Conservation (phyloP, 257 asterid genomes). For the Avicennia marina region DNA sequence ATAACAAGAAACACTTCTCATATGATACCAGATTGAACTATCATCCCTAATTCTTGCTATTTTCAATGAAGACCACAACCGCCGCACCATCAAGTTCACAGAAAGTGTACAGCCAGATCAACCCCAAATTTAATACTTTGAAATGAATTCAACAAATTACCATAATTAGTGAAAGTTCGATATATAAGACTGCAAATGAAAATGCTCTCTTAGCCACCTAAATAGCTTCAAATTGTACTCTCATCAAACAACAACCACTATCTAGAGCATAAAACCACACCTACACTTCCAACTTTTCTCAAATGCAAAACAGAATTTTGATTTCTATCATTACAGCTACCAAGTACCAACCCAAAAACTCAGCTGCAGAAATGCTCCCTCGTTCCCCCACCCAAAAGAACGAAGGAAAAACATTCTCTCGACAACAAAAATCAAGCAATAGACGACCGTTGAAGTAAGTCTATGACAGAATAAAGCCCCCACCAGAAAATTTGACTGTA, state of each 20-base stretch:
- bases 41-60: conserved; percentile 4
- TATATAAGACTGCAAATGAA: neutral
- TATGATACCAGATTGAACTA: conserved; percentile 20
- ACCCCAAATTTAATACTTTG: neutral
- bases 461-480: conserved; percentile 1
- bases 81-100: conserved; percentile 15
- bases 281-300: conserved; percentile 19
- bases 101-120: neutral
- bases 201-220: conserved; percentile 45
- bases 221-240: conserved; percentile 28
- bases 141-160: neutral
- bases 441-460: conserved; percentile 20
- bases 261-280: conserved; percentile 27
- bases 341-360: conserved; percentile 43
- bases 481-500: conserved; percentile 25
- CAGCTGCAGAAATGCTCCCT: conserved; percentile 37
- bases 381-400: conserved; percentile 33
- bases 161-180: no score
- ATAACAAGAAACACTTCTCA: conserved; percentile 16
- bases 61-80: conserved; percentile 6
- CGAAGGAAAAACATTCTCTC: no score
- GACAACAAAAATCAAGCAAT: conserved; percentile 31
- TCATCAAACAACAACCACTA: conserved; percentile 28
- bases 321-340: conserved; percentile 38
- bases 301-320: conserved; percentile 12